Base-by-base conservation (phyloP, 2,329 filamentous ascomycete species). In the Paecilomyces formosus region DNA sequence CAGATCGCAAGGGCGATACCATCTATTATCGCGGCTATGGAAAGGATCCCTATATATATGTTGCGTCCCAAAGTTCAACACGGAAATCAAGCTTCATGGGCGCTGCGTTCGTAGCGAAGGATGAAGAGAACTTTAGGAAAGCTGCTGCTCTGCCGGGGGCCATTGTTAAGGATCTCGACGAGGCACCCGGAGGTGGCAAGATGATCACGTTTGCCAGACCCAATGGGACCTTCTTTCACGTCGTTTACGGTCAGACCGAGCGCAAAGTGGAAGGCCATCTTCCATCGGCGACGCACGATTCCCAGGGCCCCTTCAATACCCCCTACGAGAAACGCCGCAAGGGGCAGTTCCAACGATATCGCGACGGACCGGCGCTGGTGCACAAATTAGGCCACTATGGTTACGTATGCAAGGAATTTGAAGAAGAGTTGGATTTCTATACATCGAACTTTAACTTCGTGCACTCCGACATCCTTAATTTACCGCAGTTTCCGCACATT, bases 21-120 rank as follows among this genome's bases (percentile, higher is more conserved):
- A 80, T 82, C 31, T 88, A 82, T 74, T 86, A 81, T 69, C 80
- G 82, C 49, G 85, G 85, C 18, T 87, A 86, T 65, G 84, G 85
- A 13, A 72, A 72, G 6, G 84, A 87, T 63, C 83, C 83, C 12
- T 86, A 84, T 67, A 74, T 85, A 2, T 77, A 86, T 52, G 84
- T 82, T 62, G 79, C 83, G 81, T 81, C 64, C 75, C 82, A 54
- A 76, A 78, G 59, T 73, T 75, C 55, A 77, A 80, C 1, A 66
- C 71, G 54, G 70, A 77, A 66, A 73, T 81, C 59, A 72, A 77
- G 56, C 58, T 88, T 87, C 65, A 77, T 80, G 5, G 85, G 85
- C 1, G 78, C 79, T 0, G 82, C 78, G 1, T 87, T 84, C 61
- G 81, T 79, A 35, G 85, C 87, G 5, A 81, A 82, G 61, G 79